These are phyloP conservation scores for Solanum paucissectum DNA, from an alignment of 257 asterid species.

Conservation along the genomic window DNA sequence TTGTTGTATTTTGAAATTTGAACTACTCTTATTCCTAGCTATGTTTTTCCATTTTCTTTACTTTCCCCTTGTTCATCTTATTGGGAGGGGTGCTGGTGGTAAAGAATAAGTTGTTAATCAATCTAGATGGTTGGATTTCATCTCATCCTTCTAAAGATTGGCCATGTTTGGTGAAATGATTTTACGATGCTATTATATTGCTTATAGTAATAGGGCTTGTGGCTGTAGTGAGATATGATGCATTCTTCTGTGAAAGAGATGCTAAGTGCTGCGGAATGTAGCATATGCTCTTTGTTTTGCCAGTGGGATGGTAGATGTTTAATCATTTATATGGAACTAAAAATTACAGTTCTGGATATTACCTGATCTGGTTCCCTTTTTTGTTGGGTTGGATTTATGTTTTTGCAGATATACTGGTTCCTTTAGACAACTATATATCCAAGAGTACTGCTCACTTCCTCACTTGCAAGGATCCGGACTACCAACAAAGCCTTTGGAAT, in stretches of 20 bases:
- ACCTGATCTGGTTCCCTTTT: not conserved
- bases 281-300: not conserved
- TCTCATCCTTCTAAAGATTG: not conserved
- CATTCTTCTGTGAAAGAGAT: not conserved
- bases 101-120: not conserved
- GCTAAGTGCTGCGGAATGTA: not conserved
- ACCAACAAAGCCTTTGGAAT: conserved; percentile 96
- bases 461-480: conserved; percentile 91
- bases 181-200: not conserved
- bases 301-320: not conserved
- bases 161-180: not conserved
- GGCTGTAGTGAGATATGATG: not conserved
- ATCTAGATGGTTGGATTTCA: not conserved
- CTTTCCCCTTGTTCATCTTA: not conserved
- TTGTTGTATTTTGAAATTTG: not conserved
- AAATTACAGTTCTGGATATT: not conserved
- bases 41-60: not conserved
- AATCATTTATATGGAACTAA: not conserved
- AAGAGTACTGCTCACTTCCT: conserved; percentile 84
- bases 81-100: not conserved
- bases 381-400: not conserved
- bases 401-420: conserved; percentile 81
- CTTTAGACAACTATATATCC: conserved; percentile 88
- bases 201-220: not conserved
- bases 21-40: not conserved